phyloP scores from a whole-genome alignment of 2,329 filamentous ascomycete genomes.

The Didymella lethalis region DNA sequence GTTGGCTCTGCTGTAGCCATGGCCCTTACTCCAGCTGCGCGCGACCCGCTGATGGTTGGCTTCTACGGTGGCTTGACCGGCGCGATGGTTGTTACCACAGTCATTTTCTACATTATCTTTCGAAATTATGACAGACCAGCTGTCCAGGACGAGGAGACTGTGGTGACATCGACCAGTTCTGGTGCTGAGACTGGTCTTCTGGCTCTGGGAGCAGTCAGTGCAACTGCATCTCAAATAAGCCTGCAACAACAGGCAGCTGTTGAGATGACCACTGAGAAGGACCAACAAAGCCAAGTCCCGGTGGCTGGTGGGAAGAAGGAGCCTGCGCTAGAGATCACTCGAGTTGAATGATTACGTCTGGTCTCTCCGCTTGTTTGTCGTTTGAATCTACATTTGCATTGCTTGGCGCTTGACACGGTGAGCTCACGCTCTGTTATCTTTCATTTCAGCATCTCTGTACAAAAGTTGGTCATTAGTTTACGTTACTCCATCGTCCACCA shows the following conservation, averaged over 20 bases:
- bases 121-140: constrained; percentile 30
- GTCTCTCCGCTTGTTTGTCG: not conserved
- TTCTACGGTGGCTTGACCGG: constrained; percentile 39
- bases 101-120: constrained; percentile 38
- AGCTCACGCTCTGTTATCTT: constrained; percentile 3
- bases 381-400: constrained; percentile 6
- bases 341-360: not conserved
- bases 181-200: not conserved
- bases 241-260: not conserved
- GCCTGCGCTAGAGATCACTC: not conserved
- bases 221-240: not conserved
- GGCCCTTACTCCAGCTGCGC: constrained; percentile 41
- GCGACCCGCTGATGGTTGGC: constrained; percentile 40
- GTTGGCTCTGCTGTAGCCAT: constrained; percentile 45
- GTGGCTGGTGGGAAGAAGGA: not conserved
- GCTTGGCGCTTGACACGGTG: constrained; percentile 6
- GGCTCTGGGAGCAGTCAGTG: not conserved
- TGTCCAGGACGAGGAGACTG: not conserved
- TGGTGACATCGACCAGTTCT: not conserved
- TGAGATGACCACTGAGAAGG: not conserved
- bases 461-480: not conserved
- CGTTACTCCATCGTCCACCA: not conserved
- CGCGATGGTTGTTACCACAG: constrained; percentile 34
- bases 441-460: not conserved
- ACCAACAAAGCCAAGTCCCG: not conserved